Percentiles rank a stretch among this genome's conserved stretches.
Conservation (phyloP, 2,329 filamentous ascomycete species). For the Alternaria tenuissima region DNA sequence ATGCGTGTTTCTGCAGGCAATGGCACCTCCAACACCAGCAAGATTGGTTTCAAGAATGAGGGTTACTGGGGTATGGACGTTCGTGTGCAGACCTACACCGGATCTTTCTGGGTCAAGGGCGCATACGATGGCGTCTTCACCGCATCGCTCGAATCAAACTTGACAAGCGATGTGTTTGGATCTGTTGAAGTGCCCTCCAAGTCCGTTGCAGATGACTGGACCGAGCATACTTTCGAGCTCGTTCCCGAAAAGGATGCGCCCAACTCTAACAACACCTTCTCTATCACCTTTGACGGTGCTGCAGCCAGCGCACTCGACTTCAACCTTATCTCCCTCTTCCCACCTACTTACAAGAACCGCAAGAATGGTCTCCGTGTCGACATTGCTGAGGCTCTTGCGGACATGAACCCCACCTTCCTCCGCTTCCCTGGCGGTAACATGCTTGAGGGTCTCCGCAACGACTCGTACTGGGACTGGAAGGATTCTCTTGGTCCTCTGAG, state of each 20-base stretch:
- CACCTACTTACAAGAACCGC: slow-evolving; percentile 62
- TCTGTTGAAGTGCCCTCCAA: slow-evolving; percentile 40
- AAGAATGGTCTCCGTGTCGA: slow-evolving; percentile 62
- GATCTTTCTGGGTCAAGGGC: slow-evolving; percentile 60
- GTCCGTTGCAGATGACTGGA: slow-evolving; percentile 48
- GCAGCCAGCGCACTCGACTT: slow-evolving; percentile 50
- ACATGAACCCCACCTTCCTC: slow-evolving; percentile 56
- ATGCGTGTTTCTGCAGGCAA: slow-evolving; percentile 53
- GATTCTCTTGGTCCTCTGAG: slow-evolving; percentile 59
- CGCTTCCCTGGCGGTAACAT: slow-evolving; percentile 64
- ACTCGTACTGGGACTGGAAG: slow-evolving; percentile 55
- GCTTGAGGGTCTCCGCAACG: slow-evolving; percentile 42
- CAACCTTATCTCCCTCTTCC: slow-evolving; percentile 62
- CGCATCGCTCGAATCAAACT: slow-evolving; percentile 51
- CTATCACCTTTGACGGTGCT: slow-evolving; percentile 57
- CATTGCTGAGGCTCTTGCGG: slow-evolving; percentile 57
- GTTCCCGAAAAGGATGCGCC: slow-evolving; percentile 49
- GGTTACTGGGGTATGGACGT: slow-evolving; percentile 64
- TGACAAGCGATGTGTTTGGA: slow-evolving; percentile 55
- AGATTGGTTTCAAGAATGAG: slow-evolving; percentile 59
- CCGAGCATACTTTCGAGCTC: slow-evolving; percentile 53
- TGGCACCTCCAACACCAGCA: slow-evolving; percentile 46
- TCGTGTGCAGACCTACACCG: slow-evolving; percentile 57
- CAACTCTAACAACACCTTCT: slow-evolving; percentile 61
- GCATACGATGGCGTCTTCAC: slow-evolving; percentile 48